A percentile compares a stretch with the other conserved stretches of the same genome.
These are phyloP conservation scores for Aspergillus sp. DNA, from an alignment of 2,329 filamentous ascomycete species.

Conservation along the genomic window DNA sequence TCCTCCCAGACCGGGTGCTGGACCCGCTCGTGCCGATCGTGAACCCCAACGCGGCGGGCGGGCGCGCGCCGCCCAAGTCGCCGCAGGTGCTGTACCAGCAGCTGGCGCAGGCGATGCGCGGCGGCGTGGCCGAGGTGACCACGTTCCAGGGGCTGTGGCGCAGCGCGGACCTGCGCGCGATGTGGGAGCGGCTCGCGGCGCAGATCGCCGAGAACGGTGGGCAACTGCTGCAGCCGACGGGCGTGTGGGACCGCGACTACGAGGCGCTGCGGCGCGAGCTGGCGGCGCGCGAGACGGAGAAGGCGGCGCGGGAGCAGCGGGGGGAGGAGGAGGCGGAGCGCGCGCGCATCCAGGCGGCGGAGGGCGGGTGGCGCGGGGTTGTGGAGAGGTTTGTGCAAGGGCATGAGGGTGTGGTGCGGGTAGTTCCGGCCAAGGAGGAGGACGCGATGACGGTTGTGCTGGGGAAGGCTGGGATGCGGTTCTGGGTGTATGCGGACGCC, in stretches of 20 bases:
- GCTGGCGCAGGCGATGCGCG: conserved; percentile 34
- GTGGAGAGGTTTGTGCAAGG: conserved; percentile 31
- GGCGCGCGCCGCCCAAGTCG: conserved; percentile 27
- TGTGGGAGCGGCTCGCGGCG: conserved; percentile 38
- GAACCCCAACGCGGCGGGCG: conserved; percentile 25
- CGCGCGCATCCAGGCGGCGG: conserved; percentile 23
- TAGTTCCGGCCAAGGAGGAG: conserved; percentile 23
- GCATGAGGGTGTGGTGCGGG: conserved; percentile 28
- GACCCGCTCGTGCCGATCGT: conserved; percentile 40
- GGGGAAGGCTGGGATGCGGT: conserved; percentile 32
- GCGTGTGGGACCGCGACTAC: conserved; percentile 44
- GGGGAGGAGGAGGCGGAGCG: conserved; percentile 32
- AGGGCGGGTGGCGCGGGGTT: conserved; percentile 33
- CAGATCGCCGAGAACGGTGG: conserved; percentile 39
- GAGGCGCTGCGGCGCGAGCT: conserved; percentile 32
- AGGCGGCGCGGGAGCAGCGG: conserved; percentile 24
- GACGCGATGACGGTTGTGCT: conserved; percentile 29
- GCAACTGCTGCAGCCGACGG: conserved; percentile 33
- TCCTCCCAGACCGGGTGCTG: conserved; percentile 41
- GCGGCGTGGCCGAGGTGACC: conserved; percentile 36
- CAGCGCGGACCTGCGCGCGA: conserved; percentile 37
- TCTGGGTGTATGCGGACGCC: conserved; percentile 26
- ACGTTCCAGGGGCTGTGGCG: conserved; percentile 42
- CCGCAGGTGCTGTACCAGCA: conserved; percentile 35
- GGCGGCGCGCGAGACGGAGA: conserved; percentile 25